These are phyloP conservation scores for Aspergillus pseudonomiae DNA, from an alignment of 2,329 filamentous ascomycete species.

Conservation along the genomic window DNA sequence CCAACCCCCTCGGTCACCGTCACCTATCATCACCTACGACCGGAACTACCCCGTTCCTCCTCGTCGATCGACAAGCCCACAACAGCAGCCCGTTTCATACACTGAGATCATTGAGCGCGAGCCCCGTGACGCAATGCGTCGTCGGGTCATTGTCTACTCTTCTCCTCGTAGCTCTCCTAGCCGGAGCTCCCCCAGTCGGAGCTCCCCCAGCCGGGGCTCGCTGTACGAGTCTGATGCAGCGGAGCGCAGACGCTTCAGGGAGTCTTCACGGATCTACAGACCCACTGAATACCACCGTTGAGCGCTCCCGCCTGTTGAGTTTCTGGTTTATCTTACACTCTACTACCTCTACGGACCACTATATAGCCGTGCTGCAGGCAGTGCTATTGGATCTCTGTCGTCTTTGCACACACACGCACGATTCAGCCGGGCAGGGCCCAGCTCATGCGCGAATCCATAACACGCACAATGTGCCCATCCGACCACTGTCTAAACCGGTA, in stretches of 20 bases:
- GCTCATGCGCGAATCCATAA: background rate
- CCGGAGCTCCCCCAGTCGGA: slow-evolving; percentile 39
- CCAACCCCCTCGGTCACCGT: slow-evolving; percentile 20
- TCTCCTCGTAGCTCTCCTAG: slow-evolving; percentile 36
- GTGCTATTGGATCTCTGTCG: slow-evolving; percentile 3
- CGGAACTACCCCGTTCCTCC: slow-evolving; percentile 34
- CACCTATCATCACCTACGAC: slow-evolving; percentile 37
- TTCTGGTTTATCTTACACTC: background rate
- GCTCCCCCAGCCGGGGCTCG: slow-evolving; percentile 40
- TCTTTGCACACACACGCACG: slow-evolving; percentile 3
- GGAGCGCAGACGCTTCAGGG: slow-evolving; percentile 36
- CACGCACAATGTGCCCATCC: background rate
- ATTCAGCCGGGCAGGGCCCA: slow-evolving; percentile 2
- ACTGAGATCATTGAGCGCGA: slow-evolving; percentile 35
- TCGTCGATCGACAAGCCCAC: slow-evolving; percentile 23
- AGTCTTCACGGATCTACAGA: slow-evolving; percentile 33
- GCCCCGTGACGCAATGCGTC: slow-evolving; percentile 28
- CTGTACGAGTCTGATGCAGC: slow-evolving; percentile 39
- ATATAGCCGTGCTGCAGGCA: slow-evolving; percentile 10
- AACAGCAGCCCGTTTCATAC: slow-evolving; percentile 17
- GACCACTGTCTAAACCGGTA: background rate
- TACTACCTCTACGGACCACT: background rate
- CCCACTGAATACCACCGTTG: slow-evolving; percentile 36
- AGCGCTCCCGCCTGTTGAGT: slow-evolving; percentile 8
- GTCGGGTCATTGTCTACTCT: slow-evolving; percentile 39